phyloP scores from a whole-genome alignment of 2,329 filamentous ascomycete species.

The Penicillium sp. region DNA sequence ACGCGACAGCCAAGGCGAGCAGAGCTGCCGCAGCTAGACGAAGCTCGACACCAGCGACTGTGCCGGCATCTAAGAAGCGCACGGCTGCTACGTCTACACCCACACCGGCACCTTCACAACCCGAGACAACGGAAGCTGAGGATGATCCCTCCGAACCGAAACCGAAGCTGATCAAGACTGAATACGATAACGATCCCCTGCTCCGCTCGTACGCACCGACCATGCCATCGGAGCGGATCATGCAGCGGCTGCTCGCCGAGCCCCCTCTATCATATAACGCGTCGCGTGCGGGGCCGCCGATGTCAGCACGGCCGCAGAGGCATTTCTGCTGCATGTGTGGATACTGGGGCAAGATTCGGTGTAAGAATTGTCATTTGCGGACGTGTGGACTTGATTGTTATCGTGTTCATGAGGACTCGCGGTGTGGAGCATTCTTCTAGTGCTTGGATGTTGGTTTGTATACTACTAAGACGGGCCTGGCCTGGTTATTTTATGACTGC shows the following conservation, averaged over 20 bases:
- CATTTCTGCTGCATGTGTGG: constrained; percentile 49
- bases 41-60: constrained; percentile 27
- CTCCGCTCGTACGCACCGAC: constrained; percentile 41
- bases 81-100: constrained; percentile 13
- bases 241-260: constrained; percentile 44
- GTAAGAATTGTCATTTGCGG: constrained; percentile 45
- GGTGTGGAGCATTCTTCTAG: constrained; percentile 42
- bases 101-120: constrained; percentile 4
- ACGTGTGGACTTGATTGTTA: constrained; percentile 49
- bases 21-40: constrained; percentile 19
- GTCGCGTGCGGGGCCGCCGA: constrained; percentile 38
- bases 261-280: constrained; percentile 47
- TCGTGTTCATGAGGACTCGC: constrained; percentile 45
- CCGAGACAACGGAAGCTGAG: constrained; percentile 13
- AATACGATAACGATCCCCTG: constrained; percentile 41
- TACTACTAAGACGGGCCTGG: constrained; percentile 4
- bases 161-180: constrained; percentile 31
- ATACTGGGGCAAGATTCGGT: constrained; percentile 49
- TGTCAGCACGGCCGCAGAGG: constrained; percentile 33
- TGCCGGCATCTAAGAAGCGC: constrained; percentile 20
- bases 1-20: constrained; percentile 7
- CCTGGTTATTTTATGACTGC: constrained; percentile 12
- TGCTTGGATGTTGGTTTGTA: constrained; percentile 1
- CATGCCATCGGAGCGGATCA: constrained; percentile 44
- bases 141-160: constrained; percentile 10